A percentile compares a stretch with the other conserved stretches of the same genome.
Conservation (phyloP, 192 early-diverging fungal genomes). For the Linnemannia hyalina region DNA sequence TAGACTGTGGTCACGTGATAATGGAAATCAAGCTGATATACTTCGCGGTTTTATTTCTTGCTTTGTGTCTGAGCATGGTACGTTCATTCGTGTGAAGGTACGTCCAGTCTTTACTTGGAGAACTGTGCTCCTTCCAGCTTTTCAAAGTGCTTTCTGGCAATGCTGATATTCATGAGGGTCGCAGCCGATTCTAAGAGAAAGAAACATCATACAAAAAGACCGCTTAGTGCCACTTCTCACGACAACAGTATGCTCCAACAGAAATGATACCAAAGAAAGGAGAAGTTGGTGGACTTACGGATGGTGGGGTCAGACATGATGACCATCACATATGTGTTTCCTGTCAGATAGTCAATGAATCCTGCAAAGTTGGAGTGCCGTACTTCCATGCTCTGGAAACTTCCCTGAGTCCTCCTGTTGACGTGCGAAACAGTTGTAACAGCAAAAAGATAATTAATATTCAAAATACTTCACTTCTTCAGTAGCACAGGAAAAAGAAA, state of each 20-base stretch:
- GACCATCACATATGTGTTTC: conserved; percentile 91
- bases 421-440: background rate
- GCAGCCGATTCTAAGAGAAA: conserved; percentile 78
- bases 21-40: background rate
- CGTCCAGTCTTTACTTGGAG: conserved; percentile 26
- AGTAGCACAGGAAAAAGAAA: background rate
- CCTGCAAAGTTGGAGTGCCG: conserved; percentile 79
- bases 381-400: conserved; percentile 92
- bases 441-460: conserved; percentile 1
- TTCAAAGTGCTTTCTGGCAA: conserved; percentile 86
- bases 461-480: background rate
- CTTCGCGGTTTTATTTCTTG: background rate
- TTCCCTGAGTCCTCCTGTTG: conserved; percentile 79
- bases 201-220: background rate
- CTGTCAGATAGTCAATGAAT: conserved; percentile 86
- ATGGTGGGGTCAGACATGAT: conserved; percentile 86
- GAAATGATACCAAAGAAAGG: background rate
- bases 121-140: conserved; percentile 75
- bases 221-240: background rate
- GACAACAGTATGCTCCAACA: background rate
- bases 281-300: conserved; percentile 66
- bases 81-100: background rate
- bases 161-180: conserved; percentile 84
- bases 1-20: background rate
- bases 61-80: background rate